Evolutionary conservation across 495 filamentous ascomycete species (phyloP).

Genomic region (Evernia prunastri): DNA sequence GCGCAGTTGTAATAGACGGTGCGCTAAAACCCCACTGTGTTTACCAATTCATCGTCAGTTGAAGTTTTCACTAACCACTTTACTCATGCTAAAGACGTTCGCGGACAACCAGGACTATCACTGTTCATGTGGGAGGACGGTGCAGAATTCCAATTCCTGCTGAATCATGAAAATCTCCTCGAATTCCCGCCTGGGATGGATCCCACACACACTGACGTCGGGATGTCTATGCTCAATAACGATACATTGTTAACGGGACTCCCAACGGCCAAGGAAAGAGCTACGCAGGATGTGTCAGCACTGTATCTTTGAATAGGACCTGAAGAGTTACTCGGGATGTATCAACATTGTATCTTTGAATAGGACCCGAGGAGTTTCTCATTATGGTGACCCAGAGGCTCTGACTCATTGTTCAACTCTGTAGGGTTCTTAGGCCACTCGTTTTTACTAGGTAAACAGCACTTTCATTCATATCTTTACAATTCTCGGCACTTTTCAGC

Average conservation of each 20-base stretch:
- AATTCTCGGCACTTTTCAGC: too few species aligned
- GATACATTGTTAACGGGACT: background rate
- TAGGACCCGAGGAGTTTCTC: background rate
- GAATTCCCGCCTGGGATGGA: conserved; percentile 5
- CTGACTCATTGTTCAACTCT: too few species aligned
- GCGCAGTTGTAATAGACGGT: background rate
- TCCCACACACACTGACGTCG: background rate
- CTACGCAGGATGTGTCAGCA: background rate
- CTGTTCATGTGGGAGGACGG: conserved; percentile 12
- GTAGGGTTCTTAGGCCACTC: too few species aligned
- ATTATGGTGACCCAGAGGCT: too few species aligned
- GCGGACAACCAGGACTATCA: background rate
- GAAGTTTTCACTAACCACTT: background rate
- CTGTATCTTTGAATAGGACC: background rate
- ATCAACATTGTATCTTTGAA: background rate
- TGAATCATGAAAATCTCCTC: background rate
- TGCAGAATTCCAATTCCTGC: background rate
- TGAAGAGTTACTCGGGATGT: background rate
- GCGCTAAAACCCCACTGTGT: background rate
- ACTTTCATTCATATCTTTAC: too few species aligned
- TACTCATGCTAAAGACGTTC: background rate
- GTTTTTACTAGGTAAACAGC: too few species aligned
- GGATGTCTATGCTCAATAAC: background rate
- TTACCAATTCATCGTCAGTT: background rate
- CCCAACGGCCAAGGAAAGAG: background rate